Base-by-base conservation (phyloP, 2,329 filamentous ascomycete genomes). In the Botrytis hyacinthi region DNA sequence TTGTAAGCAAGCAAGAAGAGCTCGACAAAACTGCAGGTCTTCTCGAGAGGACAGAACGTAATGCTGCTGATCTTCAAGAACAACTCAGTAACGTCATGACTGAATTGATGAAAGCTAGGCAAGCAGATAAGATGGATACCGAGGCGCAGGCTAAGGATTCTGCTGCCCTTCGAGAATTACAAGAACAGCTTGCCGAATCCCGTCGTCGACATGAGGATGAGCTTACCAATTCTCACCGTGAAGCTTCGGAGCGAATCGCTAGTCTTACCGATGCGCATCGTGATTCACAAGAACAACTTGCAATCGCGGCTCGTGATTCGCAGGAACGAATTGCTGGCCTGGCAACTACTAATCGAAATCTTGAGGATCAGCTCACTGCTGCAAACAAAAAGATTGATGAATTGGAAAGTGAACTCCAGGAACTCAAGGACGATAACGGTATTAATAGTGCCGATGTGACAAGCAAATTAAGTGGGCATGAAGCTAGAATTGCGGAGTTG, bases 1-100 rank as follows among this genome's bases (percentile, higher is more conserved):
- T 93, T n/a, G 84, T 87, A 37, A 81, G 85, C 66, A 90, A 88
- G 78, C 84, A 86, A 71, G 86, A 87, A 26, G 87, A 91, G 77
- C 80, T 92, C 10, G 85, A 88, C 51, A 83, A 81, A 26, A 78
- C 82, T 9, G 79, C 82, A 44, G 77, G 73, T 18, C 78, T 84
- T 35, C 78, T 82, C 8, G 80, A 81, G 22, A 78, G 79, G 71
- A 80, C 74, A 54, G 80, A 82, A 74, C 78, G 75, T 62, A 80
- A 83, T 73, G 78, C 79, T 8, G 78, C 81, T 70, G 75, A 74
- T 9, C 76, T 80, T 8, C 78, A 79, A 68, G 75, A 78, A 63
- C 78, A 81, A 70, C 76, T 84, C 65, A 80, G 79, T 51, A 75
- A 71, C 12, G 73, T 80, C 20, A 79, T 82, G 75, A 78, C 80